These are phyloP conservation scores for Blastomyces silverae DNA, from an alignment of 2,329 filamentous ascomycete genomes.

Conservation along the genomic window DNA sequence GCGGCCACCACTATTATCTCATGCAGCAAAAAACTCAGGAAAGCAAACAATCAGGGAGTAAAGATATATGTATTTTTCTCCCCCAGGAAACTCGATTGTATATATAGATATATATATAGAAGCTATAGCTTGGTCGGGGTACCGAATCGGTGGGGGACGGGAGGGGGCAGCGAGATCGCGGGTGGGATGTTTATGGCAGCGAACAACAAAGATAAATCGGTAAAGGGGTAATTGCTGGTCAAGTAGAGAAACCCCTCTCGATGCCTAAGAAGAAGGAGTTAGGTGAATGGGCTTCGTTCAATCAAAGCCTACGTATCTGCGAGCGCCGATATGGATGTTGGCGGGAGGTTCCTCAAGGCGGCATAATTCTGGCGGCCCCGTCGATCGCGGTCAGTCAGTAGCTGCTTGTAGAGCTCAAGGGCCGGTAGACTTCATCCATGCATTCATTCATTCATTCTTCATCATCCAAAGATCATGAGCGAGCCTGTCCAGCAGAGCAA, in stretches of 20 bases:
- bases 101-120: neutral
- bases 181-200: neutral
- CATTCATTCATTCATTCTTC: neutral
- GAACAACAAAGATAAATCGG: neutral
- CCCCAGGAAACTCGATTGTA: neutral
- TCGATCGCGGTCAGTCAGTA: conserved; percentile 3
- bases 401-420: neutral
- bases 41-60: neutral
- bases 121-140: neutral
- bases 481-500: neutral
- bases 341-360: neutral
- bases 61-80: neutral
- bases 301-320: neutral
- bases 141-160: neutral
- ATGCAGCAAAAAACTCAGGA: neutral
- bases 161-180: neutral
- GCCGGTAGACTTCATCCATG: neutral
- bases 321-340: neutral
- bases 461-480: neutral
- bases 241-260: neutral
- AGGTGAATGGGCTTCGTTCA: neutral
- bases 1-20: neutral
- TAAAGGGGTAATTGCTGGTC: neutral
- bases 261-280: neutral
- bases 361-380: neutral